Conservation (phyloP, 441 rosid species). For the Mallotus japonicus region DNA sequence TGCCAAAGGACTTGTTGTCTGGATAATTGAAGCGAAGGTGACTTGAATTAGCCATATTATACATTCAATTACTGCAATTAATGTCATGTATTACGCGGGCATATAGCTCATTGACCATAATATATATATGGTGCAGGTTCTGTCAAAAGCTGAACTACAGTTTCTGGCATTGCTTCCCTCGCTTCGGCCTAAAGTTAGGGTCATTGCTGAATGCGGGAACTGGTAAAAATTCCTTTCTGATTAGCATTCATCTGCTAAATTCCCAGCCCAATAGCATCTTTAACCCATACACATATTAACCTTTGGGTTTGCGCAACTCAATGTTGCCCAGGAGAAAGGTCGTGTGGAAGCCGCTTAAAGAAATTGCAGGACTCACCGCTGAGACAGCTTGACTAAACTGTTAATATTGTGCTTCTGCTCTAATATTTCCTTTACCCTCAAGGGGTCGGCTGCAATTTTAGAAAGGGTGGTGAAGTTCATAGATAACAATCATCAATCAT, state of each 20-base stretch:
- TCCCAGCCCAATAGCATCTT: background rate
- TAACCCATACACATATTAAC: background rate
- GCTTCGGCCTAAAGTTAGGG: conserved; percentile 77
- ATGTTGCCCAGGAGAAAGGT: conserved; percentile 64
- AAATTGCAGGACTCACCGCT: conserved; percentile 59
- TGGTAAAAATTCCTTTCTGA: conserved; percentile 41
- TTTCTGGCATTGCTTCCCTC: conserved; percentile 87
- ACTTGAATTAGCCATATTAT: background rate
- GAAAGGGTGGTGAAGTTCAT: background rate
- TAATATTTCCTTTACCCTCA: background rate
- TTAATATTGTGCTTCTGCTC: background rate
- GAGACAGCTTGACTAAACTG: conserved; percentile 25
- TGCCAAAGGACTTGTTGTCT: conserved; percentile 85
- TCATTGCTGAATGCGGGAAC: conserved; percentile 83
- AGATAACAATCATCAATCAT: background rate
- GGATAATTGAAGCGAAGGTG: conserved; percentile 94
- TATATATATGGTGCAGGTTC: conserved; percentile 42
- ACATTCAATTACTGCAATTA: background rate
- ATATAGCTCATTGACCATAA: background rate
- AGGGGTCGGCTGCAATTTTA: background rate
- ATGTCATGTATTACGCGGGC: too few relatives aligned
- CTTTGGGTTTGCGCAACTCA: too few relatives aligned
- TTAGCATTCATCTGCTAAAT: background rate
- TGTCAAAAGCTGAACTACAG: conserved; percentile 79
- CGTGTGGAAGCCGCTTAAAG: conserved; percentile 78